phyloP scores from a whole-genome alignment of 1,284 basidiomycete species.

The Flammula alnicola region DNA sequence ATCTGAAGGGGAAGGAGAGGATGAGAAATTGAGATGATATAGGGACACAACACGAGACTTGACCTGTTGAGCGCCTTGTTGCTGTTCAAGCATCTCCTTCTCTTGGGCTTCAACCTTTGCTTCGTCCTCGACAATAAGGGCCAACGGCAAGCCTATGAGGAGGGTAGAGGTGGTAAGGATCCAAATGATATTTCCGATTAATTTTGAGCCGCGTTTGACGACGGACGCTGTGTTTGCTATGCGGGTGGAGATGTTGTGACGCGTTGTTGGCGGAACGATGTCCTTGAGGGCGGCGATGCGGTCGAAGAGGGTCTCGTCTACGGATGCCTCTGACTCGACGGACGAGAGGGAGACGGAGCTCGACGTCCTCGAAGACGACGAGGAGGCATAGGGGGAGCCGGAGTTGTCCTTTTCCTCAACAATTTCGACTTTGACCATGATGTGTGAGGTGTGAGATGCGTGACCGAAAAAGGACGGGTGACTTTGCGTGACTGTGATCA shows the following conservation, averaged over 20 bases:
- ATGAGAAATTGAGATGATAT: constrained; percentile 17
- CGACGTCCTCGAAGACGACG: constrained; percentile 66
- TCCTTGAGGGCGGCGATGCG: constrained; percentile 91
- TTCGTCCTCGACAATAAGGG: constrained; percentile 94
- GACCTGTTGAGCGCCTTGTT: constrained; percentile 90
- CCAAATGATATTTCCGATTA: constrained; percentile 92
- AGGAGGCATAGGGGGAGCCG: constrained; percentile 70
- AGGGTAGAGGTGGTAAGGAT: constrained; percentile 93
- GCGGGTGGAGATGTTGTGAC: constrained; percentile 72
- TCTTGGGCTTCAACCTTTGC: constrained; percentile 94
- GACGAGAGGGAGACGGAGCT: constrained; percentile 79
- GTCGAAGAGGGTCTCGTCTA: constrained; percentile 87
- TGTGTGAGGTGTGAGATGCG: constrained; percentile 26
- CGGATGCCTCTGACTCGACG: constrained; percentile 66
- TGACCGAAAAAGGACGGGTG: constrained; percentile 25
- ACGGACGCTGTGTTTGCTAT: constrained; percentile 65
- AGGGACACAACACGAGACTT: no score
- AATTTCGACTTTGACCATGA: constrained; percentile 86
- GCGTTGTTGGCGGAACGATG: constrained; percentile 91
- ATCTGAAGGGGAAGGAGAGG: constrained; percentile 51
- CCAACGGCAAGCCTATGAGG: constrained; percentile 91
- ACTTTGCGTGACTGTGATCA: constrained; percentile 14
- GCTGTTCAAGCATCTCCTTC: constrained; percentile 92
- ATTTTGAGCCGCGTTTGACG: constrained; percentile 67
- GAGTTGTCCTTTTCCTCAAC: constrained; percentile 73